Conservation (phyloP, 495 filamentous ascomycete species). For the Neurospora intermedia region DNA sequence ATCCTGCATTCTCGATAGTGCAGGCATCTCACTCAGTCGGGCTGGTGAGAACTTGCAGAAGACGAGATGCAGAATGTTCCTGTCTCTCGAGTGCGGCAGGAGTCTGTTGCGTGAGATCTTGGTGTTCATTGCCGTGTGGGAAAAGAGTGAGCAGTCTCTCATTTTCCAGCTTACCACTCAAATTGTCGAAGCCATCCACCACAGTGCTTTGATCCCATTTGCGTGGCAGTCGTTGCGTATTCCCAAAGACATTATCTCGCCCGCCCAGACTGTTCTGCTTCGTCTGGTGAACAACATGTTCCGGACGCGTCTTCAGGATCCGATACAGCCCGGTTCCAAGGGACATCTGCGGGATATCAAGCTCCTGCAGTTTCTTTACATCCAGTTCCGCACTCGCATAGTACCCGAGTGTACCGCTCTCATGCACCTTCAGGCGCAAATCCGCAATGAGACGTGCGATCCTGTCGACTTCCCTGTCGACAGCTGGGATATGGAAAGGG, state of each 20-base stretch:
- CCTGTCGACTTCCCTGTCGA: slow-evolving; percentile 82
- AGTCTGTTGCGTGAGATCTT: slow-evolving; percentile 82
- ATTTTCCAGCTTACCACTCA: slow-evolving; percentile 94
- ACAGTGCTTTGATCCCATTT: slow-evolving; percentile 78
- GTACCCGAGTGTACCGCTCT: slow-evolving; percentile 88
- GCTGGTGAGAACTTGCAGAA: slow-evolving; percentile 68
- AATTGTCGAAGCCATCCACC: slow-evolving; percentile 84
- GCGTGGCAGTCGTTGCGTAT: slow-evolving; percentile 85
- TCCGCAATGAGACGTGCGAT: slow-evolving; percentile 41
- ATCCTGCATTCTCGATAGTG: slow-evolving; percentile 69
- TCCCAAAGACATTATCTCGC: slow-evolving; percentile 89
- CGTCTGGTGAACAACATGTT: slow-evolving; percentile 85
- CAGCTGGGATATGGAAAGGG: slow-evolving; percentile 93
- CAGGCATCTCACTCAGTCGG: slow-evolving; percentile 40
- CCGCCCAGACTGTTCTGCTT: slow-evolving; percentile 83
- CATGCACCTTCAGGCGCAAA: slow-evolving; percentile 86
- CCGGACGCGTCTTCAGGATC: slow-evolving; percentile 51
- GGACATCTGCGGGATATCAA: slow-evolving; percentile 40
- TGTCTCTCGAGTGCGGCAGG: slow-evolving; percentile 75
- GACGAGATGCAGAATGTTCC: slow-evolving; percentile 73
- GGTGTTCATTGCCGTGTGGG: slow-evolving; percentile 95
- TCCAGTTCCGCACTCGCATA: slow-evolving; percentile 80
- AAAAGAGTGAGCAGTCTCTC: slow-evolving; percentile 77
- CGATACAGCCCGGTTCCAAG: slow-evolving; percentile 39
- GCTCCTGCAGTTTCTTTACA: slow-evolving; percentile 80